Conservation (phyloP, 2,329 filamentous ascomycete genomes). For the Aureobasidium sp. region DNA sequence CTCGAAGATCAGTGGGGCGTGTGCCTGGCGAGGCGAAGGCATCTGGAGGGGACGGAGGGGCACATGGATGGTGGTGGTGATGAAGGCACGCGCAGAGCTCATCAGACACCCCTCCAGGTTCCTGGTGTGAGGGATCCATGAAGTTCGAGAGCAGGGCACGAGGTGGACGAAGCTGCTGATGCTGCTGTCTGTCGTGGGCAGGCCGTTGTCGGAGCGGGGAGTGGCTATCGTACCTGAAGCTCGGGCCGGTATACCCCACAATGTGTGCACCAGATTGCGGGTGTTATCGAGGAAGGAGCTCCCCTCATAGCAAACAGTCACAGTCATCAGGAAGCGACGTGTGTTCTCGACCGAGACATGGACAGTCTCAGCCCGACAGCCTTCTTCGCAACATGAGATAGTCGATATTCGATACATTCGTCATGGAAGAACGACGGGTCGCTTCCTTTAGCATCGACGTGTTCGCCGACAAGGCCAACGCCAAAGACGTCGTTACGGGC, state of each 20-base stretch:
- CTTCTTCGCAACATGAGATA: not conserved
- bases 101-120: not conserved
- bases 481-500: conserved; percentile 89
- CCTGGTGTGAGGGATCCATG: not conserved
- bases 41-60: not conserved
- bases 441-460: conserved; percentile 91
- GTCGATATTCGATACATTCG: not conserved
- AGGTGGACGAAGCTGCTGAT: not conserved
- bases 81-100: not conserved
- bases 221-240: not conserved
- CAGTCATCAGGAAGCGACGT: not conserved
- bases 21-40: not conserved
- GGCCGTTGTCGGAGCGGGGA: not conserved
- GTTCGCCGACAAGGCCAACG: conserved; percentile 80
- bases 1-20: not conserved
- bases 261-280: not conserved
- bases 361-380: not conserved
- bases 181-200: not conserved
- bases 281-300: not conserved
- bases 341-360: not conserved
- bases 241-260: not conserved
- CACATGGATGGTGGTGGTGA: not conserved
- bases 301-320: not conserved
- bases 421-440: conserved; percentile 54
- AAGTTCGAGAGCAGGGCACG: not conserved